Evolutionary conservation across 192 early-diverging fungal species (phyloP), one percentile per base, ranked within the genome.

Genomic region (Pilaira anomala): DNA sequence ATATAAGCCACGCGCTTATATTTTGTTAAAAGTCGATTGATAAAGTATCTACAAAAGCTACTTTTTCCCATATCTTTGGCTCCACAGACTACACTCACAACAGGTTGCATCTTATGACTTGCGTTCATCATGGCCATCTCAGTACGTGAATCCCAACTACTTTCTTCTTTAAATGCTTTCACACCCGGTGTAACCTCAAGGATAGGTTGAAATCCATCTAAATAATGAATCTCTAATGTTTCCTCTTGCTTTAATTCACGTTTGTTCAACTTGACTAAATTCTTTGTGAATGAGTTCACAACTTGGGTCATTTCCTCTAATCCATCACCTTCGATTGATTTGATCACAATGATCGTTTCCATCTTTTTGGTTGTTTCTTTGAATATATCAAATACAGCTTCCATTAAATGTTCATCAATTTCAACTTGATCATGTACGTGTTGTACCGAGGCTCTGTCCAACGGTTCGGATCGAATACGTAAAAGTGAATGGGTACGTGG

Each of bases 41-140:
- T 58, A 25, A 93, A 60, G 51, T 87, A 83, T 21, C 87, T 81
- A n/a, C 84, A 75, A 61, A 94, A 88, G 0, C 92, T 95, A 19
- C 94, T 96, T 72, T 98, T 98, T 1, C 96, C 96, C 51, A 86
- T 84, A 29, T 91, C 87, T 67, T 88, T 90, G 46, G 76, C 77
- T 7, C 96, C 96, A 24, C 88, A 86, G 26, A 93, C 78, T 5
- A 89, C 83, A 2, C 78, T 71, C 0, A 91, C 75, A 8, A 83
- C 16, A 19, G 57, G 50, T 21, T 3, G 82, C 12, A 78, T 65
- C 0, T 45, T n/a, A 28, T 69, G 59, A 48, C 65, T 53, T n/a
- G 26, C n/a, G 41, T 45, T 46, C 14, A 28, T n/a, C 19, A 63
- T 62, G 19, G 26, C 21, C 33, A 30, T 0, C 48, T 51, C 19